Conservation (phyloP, 768 basidiomycete genomes). For the Rhodotorula taiwanensis region DNA sequence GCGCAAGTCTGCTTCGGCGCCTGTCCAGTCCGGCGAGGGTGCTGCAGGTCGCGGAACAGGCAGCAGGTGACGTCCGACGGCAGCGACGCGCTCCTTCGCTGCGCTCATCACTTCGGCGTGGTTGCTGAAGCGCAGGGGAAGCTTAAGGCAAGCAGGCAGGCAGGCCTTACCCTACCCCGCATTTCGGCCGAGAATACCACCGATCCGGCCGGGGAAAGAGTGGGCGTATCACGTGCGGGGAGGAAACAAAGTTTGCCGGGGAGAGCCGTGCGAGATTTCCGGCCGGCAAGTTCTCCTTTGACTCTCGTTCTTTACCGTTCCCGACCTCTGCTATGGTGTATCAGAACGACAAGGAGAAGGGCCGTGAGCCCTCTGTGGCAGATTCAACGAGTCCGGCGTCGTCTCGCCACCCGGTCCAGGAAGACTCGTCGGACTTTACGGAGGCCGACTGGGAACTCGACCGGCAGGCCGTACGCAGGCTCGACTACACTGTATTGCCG, state of each 20-base stretch:
- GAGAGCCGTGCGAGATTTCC: too few relatives aligned
- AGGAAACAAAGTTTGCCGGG: too few relatives aligned
- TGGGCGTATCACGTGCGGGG: too few relatives aligned
- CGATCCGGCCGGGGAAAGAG: too few relatives aligned
- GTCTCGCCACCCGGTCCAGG: neutral
- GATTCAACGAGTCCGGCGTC: neutral
- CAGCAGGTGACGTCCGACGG: slow-evolving; percentile 5
- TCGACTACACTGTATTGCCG: slow-evolving; percentile 18
- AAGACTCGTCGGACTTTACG: slow-evolving; percentile 1
- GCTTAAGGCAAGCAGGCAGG: too few relatives aligned
- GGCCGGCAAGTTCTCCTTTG: too few relatives aligned
- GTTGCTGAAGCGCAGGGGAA: neutral
- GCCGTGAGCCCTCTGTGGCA: too few relatives aligned
- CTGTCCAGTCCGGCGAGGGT: neutral
- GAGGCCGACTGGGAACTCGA: neutral
- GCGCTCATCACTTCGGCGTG: neutral
- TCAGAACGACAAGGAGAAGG: neutral
- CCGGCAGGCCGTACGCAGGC: neutral
- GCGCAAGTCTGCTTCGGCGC: slow-evolving; percentile 2
- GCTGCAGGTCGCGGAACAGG: neutral
- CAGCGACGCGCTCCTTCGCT: neutral
- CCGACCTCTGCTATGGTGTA: neutral
- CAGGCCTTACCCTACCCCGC: too few relatives aligned
- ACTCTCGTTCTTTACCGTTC: too few relatives aligned
- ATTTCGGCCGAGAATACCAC: too few relatives aligned